Base-by-base conservation (phyloP, 2,329 filamentous ascomycete species). In the Apiospora hydei region DNA sequence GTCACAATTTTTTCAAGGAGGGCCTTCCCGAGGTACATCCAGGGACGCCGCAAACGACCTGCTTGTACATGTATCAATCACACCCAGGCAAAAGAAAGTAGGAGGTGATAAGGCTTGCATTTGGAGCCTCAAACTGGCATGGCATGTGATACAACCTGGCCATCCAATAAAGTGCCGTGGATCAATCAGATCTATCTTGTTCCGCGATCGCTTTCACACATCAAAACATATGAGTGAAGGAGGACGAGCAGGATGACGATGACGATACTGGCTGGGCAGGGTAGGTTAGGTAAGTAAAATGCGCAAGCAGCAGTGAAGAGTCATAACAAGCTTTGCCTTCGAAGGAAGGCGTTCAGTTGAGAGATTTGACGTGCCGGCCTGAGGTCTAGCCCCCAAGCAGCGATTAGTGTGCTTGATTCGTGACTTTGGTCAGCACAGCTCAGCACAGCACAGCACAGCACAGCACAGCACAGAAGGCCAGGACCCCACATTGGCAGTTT, bases 121-220 rank as follows among this genome's bases (percentile, higher is more conserved):
- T 64, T 64, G 57, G 57, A 64, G 57, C 57, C 57, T 64, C 57
- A 64, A 64, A 64, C 8, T 41, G 57, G 41, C 34, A 38, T 64
- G 30, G 57, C 57, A 64, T 64, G 57, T 41, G 57, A 64, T 38
- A 61, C 53, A 14, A 57, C 26, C 13, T n/a, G 10, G 3, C 57
- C 34, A 24, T 41, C 16, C 6, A 30, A 64, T 34, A 64, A n/a
- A 61, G 30, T 38, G 30, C 57, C n/a, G 41, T 64, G 57, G 57
- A 64, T 41, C 57, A 64, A n/a, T 13, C 57, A 41, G 57, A 64
- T 41, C 57, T 64, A 18, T 6, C 34, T 13, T 64, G 57, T 64
- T 64, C 34, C 57, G 38, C 34, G 34, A 64, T 64, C 4, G 57
- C 57, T n/a, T 3, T 21, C 34, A 30, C 57, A 41, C 11, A 24